Conservation (phyloP, 768 basidiomycete species). For the Cubamyces sp. region DNA sequence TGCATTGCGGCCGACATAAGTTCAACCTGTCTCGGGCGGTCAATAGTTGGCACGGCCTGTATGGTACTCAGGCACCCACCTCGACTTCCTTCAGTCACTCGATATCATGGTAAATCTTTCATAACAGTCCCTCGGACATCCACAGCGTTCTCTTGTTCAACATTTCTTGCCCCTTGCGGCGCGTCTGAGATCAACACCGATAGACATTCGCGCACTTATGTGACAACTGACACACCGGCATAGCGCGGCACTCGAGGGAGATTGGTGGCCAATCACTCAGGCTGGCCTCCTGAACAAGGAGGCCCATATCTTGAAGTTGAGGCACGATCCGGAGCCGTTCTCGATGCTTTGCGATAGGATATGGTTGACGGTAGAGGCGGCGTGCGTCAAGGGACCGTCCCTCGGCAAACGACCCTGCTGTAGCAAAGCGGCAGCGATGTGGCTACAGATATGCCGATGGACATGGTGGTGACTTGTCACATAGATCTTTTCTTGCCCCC, state of each 20-base stretch:
- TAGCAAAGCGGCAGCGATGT: background rate
- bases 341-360: too few species aligned
- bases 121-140: constrained; percentile 19
- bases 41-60: background rate
- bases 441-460: background rate
- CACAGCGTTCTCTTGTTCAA: background rate
- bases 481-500: background rate
- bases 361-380: too few species aligned
- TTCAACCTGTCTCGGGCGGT: constrained; percentile 9
- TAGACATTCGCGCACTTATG: too few species aligned
- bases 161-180: background rate
- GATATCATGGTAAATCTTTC: background rate
- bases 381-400: too few species aligned
- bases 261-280: too few species aligned
- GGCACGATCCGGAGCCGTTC: too few species aligned
- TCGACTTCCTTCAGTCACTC: background rate
- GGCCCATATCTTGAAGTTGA: background rate
- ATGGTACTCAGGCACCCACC: constrained; percentile 13
- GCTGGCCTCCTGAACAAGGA: too few species aligned
- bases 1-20: background rate
- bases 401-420: too few species aligned
- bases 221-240: background rate
- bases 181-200: constrained; percentile 1
- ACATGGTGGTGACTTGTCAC: too few species aligned
- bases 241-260: background rate